A percentile compares a stretch with the other conserved stretches of the same genome.
phyloP scores from a whole-genome alignment of 2,329 filamentous ascomycete genomes.

The Aspergillus sp. region DNA sequence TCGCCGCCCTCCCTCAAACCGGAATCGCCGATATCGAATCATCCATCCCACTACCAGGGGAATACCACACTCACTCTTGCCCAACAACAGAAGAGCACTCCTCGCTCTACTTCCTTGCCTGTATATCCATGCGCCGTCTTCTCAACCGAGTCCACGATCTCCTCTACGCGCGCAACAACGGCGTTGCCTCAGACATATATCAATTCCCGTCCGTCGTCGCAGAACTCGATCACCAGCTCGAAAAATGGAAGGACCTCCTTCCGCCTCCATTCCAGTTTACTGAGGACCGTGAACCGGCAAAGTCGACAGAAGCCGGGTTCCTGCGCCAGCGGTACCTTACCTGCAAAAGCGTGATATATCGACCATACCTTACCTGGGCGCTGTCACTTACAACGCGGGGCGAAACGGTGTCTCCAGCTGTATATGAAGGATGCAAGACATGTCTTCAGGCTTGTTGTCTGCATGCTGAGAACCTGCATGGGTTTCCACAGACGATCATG shows the following conservation, averaged over 20 bases:
- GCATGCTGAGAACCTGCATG: constrained; percentile 51
- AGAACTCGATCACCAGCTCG: constrained; percentile 35
- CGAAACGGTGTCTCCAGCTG: constrained; percentile 31
- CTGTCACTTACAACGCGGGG: constrained; percentile 40
- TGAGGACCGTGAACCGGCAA: constrained; percentile 29
- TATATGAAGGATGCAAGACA: constrained; percentile 44
- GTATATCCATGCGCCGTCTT: constrained; percentile 42
- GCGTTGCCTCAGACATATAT: constrained; percentile 46
- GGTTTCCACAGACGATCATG: constrained; percentile 52
- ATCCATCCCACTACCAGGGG: constrained; percentile 49
- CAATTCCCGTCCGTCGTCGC: constrained; percentile 51
- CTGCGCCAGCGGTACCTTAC: constrained; percentile 53
- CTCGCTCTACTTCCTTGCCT: constrained; percentile 55
- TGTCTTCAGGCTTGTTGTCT: constrained; percentile 51
- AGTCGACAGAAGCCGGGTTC: constrained; percentile 49
- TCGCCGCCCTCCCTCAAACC: constrained; percentile 52
- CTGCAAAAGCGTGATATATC: constrained; percentile 54
- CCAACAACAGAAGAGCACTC: constrained; percentile 47
- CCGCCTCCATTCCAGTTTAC: constrained; percentile 32
- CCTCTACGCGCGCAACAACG: constrained; percentile 49
- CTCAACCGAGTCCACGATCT: constrained; percentile 33
- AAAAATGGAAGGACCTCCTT: constrained; percentile 35
- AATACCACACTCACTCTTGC: constrained; percentile 47
- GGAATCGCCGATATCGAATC: constrained; percentile 55
- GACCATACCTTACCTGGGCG: constrained; percentile 54